Conservation (phyloP, 1,284 basidiomycete species). For the Melanopsichium pennsylvanicum region DNA sequence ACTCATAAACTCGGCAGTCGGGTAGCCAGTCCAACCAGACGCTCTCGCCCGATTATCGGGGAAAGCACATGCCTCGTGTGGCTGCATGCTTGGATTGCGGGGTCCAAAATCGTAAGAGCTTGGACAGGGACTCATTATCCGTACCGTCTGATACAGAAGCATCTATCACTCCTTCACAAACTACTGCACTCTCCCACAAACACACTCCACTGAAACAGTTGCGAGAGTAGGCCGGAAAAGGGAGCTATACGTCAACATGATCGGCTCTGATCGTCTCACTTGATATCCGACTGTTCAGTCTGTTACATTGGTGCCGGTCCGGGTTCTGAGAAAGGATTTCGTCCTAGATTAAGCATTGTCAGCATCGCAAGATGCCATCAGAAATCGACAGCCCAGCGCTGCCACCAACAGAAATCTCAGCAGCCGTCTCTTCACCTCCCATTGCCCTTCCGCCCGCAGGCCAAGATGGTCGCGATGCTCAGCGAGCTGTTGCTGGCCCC, state of each 20-base stretch:
- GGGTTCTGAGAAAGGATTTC: background rate
- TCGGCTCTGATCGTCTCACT: too few relatives aligned
- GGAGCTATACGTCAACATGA: too few relatives aligned
- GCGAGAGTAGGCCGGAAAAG: too few relatives aligned
- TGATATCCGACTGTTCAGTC: background rate
- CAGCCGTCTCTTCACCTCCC: constrained; percentile 11
- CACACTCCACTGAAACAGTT: too few relatives aligned
- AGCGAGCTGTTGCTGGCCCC: constrained; percentile 21
- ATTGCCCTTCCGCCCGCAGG: constrained; percentile 27
- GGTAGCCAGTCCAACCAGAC: background rate
- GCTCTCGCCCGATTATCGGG: constrained; percentile 28
- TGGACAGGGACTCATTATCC: constrained; percentile 2
- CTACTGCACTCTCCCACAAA: too few relatives aligned
- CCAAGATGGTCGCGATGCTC: constrained; percentile 36
- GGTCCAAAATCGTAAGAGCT: too few relatives aligned
- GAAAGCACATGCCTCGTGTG: background rate
- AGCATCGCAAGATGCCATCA: constrained; percentile 3
- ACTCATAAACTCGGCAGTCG: constrained; percentile 28
- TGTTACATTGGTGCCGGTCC: background rate
- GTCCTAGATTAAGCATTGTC: background rate
- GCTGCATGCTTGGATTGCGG: constrained; percentile 1
- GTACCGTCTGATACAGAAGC: too few relatives aligned
- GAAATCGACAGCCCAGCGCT: constrained; percentile 24
- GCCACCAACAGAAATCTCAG: constrained; percentile 37
- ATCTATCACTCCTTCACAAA: too few relatives aligned